Conservation (phyloP, 139 green algal species). For the Auxenochlorella pyrenoidosa region DNA sequence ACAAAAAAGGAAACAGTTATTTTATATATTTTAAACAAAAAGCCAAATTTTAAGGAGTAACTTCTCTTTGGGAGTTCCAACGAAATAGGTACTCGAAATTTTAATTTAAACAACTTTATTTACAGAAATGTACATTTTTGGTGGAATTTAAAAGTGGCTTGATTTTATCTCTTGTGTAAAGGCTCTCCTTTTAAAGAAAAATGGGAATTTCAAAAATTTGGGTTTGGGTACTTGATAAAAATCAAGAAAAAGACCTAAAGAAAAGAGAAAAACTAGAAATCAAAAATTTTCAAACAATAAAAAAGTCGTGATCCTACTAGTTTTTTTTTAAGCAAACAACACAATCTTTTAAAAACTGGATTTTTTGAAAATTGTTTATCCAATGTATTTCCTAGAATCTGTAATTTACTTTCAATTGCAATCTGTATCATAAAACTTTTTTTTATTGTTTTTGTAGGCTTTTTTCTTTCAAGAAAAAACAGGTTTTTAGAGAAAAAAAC, state of each 20-base stretch:
- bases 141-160: slow-evolving; percentile 61
- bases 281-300: no score
- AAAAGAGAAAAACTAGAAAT: background rate
- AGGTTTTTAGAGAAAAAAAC: background rate
- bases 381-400: no score
- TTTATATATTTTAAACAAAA: background rate
- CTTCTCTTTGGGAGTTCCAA: background rate
- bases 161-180: slow-evolving; percentile 36
- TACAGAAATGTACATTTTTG: background rate
- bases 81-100: background rate
- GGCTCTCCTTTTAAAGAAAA: slow-evolving; percentile 21
- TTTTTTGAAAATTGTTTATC: background rate
- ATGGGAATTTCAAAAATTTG: slow-evolving; percentile 19
- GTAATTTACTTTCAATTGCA: no score
- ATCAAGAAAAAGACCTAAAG: background rate
- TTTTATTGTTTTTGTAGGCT: background rate
- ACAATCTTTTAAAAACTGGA: background rate
- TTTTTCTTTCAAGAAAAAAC: background rate
- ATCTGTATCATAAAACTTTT: no score
- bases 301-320: no score
- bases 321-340: background rate
- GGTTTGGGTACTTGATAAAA: slow-evolving; percentile 1
- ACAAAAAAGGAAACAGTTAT: background rate
- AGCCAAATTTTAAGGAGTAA: background rate
- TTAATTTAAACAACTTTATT: slow-evolving; percentile 25